Evolutionary conservation across 148 eudicot species (phyloP).

Genomic region (Selenicereus undatus): DNA sequence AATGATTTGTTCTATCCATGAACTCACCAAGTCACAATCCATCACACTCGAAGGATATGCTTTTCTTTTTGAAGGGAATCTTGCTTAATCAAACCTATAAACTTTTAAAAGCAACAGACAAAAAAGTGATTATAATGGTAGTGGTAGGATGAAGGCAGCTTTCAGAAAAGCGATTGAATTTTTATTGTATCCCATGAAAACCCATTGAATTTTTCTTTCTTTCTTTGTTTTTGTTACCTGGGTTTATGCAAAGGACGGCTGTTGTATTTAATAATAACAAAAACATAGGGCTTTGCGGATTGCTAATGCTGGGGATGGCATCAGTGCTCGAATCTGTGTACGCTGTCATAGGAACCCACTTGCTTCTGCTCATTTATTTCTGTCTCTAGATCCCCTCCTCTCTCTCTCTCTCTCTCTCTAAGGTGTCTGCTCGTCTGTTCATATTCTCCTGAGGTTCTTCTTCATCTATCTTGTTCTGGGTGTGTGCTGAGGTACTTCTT

Average conservation of each 20-base stretch:
- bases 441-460: not conserved
- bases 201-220: not conserved
- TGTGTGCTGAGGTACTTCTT: constrained; percentile 32
- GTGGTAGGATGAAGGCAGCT: not conserved
- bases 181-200: not conserved
- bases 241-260: not conserved
- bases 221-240: not conserved
- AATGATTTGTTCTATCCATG: not conserved
- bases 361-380: not conserved
- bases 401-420: constrained; percentile 4
- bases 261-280: not conserved
- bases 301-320: not conserved
- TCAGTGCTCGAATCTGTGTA: constrained; percentile 9
- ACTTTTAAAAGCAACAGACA: not conserved
- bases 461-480: constrained; percentile 10
- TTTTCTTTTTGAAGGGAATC: not conserved
- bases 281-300: not conserved
- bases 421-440: not conserved
- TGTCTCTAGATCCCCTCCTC: not conserved
- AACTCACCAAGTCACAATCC: not conserved
- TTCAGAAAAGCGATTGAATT: not conserved
- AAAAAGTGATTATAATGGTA: not conserved
- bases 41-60: not conserved
- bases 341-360: constrained; percentile 19
- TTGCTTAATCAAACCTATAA: not conserved